Evolutionary conservation across 305 asterid genomes (phyloP).

Genomic region (Ilex paraguariensis): DNA sequence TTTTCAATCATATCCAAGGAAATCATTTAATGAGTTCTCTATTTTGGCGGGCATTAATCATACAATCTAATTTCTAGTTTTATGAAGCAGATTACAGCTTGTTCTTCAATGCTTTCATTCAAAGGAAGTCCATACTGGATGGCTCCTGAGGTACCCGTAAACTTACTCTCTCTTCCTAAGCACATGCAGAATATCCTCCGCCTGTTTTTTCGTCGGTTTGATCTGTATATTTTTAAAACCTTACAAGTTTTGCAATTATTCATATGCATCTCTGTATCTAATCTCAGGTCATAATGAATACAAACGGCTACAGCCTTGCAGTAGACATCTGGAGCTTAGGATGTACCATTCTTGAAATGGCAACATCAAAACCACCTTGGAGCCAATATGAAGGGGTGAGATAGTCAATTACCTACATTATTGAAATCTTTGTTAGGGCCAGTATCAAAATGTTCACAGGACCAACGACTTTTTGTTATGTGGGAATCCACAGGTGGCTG

Average conservation of each 20-base stretch:
- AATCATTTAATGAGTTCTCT: too few relatives aligned
- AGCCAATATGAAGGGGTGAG: slow-evolving; percentile 96
- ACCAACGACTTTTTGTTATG: slow-evolving; percentile 3
- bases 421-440: slow-evolving; percentile 1
- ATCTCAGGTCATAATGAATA: slow-evolving; percentile 87
- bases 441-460: neutral
- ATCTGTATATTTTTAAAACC: neutral
- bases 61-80: slow-evolving; percentile 9
- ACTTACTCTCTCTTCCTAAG: neutral
- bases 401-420: neutral
- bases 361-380: slow-evolving; percentile 92
- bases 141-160: slow-evolving; percentile 85
- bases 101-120: slow-evolving; percentile 82
- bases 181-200: neutral
- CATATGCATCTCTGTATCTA: slow-evolving; percentile 9
- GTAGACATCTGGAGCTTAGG: slow-evolving; percentile 99
- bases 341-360: slow-evolving; percentile 96
- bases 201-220: neutral
- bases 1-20: too few relatives aligned
- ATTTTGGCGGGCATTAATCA: neutral
- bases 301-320: slow-evolving; percentile 74
- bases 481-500: slow-evolving; percentile 72
- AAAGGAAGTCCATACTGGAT: slow-evolving; percentile 99
- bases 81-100: slow-evolving; percentile 57
- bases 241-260: neutral